Percentiles rank a stretch among this genome's conserved stretches.
phyloP scores from a whole-genome alignment of 139 green algal species.

The Limnomonas spitsbergensis region DNA sequence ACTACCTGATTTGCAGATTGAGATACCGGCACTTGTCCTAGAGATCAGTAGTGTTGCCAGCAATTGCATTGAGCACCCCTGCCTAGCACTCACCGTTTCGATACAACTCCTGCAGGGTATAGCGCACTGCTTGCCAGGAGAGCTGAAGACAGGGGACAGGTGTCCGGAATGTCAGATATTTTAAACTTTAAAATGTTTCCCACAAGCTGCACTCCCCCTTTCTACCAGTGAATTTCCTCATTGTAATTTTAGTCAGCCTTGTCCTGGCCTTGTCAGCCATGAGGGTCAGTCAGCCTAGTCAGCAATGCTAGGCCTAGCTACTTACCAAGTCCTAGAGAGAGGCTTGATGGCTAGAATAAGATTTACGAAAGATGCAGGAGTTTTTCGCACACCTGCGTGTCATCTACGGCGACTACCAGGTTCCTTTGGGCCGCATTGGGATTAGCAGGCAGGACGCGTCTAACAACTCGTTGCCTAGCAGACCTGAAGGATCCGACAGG shows the following conservation, averaged over 20 bases:
- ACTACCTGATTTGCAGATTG: too few relatives aligned
- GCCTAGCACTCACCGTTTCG: background rate
- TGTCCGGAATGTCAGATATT: background rate
- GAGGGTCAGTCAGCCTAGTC: too few relatives aligned
- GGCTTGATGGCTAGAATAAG: background rate
- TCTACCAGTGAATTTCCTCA: too few relatives aligned
- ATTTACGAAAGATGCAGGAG: background rate
- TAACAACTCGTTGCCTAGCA: too few relatives aligned
- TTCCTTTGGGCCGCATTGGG: background rate
- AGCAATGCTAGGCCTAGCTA: too few relatives aligned
- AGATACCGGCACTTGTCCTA: too few relatives aligned
- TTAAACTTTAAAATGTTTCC: background rate
- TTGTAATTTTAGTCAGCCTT: too few relatives aligned
- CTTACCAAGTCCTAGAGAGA: too few relatives aligned
- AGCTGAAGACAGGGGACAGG: background rate
- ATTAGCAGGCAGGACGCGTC: background rate
- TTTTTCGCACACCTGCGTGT: background rate
- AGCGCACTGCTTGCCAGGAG: slow-evolving; percentile 2
- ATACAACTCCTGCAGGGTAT: background rate
- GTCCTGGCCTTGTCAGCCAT: too few relatives aligned
- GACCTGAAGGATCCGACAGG: too few relatives aligned
- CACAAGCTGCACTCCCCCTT: too few relatives aligned
- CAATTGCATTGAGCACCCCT: background rate
- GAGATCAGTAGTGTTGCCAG: background rate
- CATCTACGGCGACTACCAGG: background rate